Conservation (phyloP, 805 yeast species). For the Starmerella riodocensis region DNA sequence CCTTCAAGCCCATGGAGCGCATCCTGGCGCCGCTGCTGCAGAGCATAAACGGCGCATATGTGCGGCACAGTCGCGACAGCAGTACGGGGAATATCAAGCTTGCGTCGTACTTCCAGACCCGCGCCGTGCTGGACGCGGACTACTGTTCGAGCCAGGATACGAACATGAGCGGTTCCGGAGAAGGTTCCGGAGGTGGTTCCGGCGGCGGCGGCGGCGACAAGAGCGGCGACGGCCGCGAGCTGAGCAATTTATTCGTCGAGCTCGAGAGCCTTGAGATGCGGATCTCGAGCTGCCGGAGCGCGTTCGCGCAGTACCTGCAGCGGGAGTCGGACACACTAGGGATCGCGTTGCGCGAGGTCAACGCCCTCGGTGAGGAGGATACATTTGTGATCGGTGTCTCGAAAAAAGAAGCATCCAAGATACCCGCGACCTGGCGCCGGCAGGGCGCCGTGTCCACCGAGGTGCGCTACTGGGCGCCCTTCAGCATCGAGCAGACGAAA, state of each 20-base stretch:
- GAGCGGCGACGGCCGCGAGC: constrained; percentile 10
- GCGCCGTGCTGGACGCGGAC: too few species aligned
- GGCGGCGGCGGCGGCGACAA: too few species aligned
- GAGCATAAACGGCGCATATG: constrained; percentile 18
- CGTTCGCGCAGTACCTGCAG: constrained; percentile 42
- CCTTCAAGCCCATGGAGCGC: constrained; percentile 29
- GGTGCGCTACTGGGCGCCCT: constrained; percentile 61
- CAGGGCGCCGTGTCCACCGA: constrained; percentile 56
- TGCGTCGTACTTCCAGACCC: constrained; percentile 7
- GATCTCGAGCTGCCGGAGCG: constrained; percentile 34
- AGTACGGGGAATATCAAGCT: constrained; percentile 1
- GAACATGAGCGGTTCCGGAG: neutral
- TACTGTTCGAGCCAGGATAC: too few species aligned
- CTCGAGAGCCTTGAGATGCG: constrained; percentile 25
- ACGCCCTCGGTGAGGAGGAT: constrained; percentile 46
- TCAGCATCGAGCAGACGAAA: constrained; percentile 38
- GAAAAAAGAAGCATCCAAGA: constrained; percentile 38
- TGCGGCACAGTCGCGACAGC: constrained; percentile 1
- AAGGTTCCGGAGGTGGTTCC: too few species aligned
- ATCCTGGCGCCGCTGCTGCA: constrained; percentile 22
- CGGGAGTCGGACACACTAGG: constrained; percentile 35
- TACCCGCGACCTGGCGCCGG: constrained; percentile 70
- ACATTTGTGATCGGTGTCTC: constrained; percentile 60
- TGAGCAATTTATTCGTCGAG: constrained; percentile 11
- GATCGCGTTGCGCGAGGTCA: constrained; percentile 45